Base-by-base conservation (phyloP, 202 grass and related monocot genomes). In the Elaeis oleifera region DNA sequence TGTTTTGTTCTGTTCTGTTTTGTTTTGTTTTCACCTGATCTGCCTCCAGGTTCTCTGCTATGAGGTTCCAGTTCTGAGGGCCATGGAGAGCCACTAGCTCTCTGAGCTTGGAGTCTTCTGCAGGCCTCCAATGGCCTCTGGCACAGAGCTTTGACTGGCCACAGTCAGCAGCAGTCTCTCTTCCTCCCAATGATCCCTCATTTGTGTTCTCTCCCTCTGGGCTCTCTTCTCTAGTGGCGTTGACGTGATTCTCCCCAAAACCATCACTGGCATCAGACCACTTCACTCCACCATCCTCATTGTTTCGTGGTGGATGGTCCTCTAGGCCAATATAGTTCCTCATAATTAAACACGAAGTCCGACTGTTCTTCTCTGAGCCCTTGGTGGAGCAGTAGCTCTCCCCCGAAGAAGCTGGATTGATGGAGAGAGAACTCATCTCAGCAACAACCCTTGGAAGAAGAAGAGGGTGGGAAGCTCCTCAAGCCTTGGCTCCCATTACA, bases 51-150 rank as follows among this genome's bases (percentile, higher is more conserved):
- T 84, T 87, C 67, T 95, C 90, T 67, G 90, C 90, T 51, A 95
- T 95, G 77, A 95, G 90, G 72, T 95, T 95, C 90, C 90, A 95
- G 85, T 95, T 95, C 67, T 90, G 86, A 2, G 90, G 90, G 0
- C 90, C 90, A 57, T 87, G 79, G 21, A 82, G 77, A 0, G 78
- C 80, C 21, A 95, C 90, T 18, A 95, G 83, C 50, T 90, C 83
- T 0, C 79, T 88, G 74, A 95, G 90, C 78, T 87, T 90, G 51
- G 80, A 69, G 76, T 95, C 90, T 63, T 95, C 90, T 5, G 86
- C 83, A n/a, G 90, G 90, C 60, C 90, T 80, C 90, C 90, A 95
- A 73, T 95, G 90, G 17, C 90, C 90, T 62, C 90, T 88, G 20
- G 78, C 82, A 1, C 82, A 84, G 2, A 87, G 80, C 72, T 88